Percentiles rank a stretch among this genome's conserved stretches.
Conservation (phyloP, 2,329 filamentous ascomycete species). For the Escovopsis sp. region DNA sequence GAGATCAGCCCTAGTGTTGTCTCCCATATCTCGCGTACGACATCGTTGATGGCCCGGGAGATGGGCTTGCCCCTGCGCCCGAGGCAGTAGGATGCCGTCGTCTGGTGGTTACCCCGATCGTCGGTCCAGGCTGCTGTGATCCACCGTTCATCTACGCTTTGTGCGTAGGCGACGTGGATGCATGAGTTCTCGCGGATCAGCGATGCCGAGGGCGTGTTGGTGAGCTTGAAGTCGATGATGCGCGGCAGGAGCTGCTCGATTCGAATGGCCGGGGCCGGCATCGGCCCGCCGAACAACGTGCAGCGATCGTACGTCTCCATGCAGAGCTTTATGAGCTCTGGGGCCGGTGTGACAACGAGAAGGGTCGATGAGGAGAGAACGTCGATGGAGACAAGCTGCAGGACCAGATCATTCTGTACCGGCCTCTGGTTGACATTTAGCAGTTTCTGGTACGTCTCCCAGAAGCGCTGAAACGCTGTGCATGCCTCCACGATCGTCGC, state of each 20-base stretch:
- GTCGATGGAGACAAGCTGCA: conserved; percentile 60
- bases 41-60: conserved; percentile 40
- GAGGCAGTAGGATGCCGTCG: conserved; percentile 59
- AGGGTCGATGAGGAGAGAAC: conserved; percentile 49
- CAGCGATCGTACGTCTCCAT: conserved; percentile 70
- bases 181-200: conserved; percentile 65
- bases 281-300: conserved; percentile 37
- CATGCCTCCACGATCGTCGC: conserved; percentile 55
- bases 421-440: conserved; percentile 27
- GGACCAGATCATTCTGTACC: conserved; percentile 49
- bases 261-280: conserved; percentile 55
- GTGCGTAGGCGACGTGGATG: conserved; percentile 66
- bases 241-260: conserved; percentile 57
- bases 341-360: conserved; percentile 46
- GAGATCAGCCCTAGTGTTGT: conserved; percentile 62
- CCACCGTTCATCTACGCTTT: conserved; percentile 65
- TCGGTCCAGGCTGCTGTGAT: conserved; percentile 71
- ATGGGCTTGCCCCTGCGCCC: conserved; percentile 40
- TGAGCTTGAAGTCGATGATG: conserved; percentile 61
- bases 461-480: conserved; percentile 57
- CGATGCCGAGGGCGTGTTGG: conserved; percentile 52
- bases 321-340: conserved; percentile 47
- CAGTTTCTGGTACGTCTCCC: conserved; percentile 39
- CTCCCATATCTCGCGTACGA: conserved; percentile 66
- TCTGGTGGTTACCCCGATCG: conserved; percentile 57